phyloP scores from a whole-genome alignment of 805 yeast genomes.

The Candida palmyrensis region DNA sequence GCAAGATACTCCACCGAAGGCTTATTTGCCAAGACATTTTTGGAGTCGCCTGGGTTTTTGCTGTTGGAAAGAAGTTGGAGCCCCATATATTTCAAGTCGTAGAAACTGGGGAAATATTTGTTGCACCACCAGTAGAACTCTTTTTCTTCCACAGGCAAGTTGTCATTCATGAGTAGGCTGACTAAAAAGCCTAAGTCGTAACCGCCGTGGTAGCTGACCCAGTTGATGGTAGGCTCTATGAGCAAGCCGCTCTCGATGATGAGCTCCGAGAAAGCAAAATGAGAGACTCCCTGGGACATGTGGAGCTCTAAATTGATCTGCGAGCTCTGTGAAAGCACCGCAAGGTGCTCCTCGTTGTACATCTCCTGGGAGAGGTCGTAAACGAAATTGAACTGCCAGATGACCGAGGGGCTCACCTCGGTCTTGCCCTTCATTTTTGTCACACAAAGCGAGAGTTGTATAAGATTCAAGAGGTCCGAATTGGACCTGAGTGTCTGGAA shows the following conservation, averaged over 20 bases:
- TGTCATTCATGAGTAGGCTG: conserved; percentile 66
- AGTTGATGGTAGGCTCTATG: conserved; percentile 62
- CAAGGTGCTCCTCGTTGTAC: conserved; percentile 83
- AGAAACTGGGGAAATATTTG: conserved; percentile 74
- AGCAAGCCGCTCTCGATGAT: conserved; percentile 83
- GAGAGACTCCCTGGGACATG: conserved; percentile 71
- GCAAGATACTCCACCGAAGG: conserved; percentile 59
- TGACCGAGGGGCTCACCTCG: conserved; percentile 29
- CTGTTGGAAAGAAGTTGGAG: conserved; percentile 21
- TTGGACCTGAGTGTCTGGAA: conserved; percentile 92
- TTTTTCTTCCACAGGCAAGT: conserved; percentile 75
- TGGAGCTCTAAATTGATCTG: conserved; percentile 71
- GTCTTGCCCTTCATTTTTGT: conserved; percentile 32
- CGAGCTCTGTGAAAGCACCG: conserved; percentile 75
- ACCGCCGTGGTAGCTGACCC: conserved; percentile 93
- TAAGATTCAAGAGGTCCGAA: conserved; percentile 78
- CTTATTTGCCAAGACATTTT: conserved; percentile 15
- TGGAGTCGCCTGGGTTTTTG: background rate
- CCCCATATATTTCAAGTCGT: conserved; percentile 66
- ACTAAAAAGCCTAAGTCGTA: conserved; percentile 90
- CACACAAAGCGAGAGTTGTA: conserved; percentile 58
- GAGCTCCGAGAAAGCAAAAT: conserved; percentile 75
- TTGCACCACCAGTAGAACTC: conserved; percentile 71
- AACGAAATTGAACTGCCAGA: conserved; percentile 96
- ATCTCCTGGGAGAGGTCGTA: conserved; percentile 75